Evolutionary conservation across 768 basidiomycete genomes (phyloP).

Genomic region (Collybiopsis confluens): DNA sequence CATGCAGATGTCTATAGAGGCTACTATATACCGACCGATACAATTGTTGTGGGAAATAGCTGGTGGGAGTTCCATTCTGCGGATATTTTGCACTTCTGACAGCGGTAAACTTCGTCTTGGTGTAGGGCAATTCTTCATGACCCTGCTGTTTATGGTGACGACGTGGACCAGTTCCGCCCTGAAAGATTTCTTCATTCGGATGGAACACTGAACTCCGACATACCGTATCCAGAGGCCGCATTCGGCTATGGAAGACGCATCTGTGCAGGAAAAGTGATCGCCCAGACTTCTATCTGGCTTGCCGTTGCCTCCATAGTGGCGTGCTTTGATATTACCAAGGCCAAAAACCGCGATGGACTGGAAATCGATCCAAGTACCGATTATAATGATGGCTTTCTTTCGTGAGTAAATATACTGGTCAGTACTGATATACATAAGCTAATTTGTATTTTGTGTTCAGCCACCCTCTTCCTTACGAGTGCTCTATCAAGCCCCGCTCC

Average conservation of each 20-base stretch:
- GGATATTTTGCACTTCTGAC: neutral
- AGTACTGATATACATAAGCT: neutral
- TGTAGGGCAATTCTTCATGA: slow-evolving; percentile 11
- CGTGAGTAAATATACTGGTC: neutral
- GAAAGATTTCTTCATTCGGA: slow-evolving; percentile 20
- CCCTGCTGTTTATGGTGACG: slow-evolving; percentile 5
- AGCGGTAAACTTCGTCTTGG: neutral
- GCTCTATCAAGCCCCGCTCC: neutral
- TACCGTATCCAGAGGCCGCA: neutral
- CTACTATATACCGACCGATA: neutral
- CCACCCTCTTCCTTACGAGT: neutral
- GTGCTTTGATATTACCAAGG: neutral
- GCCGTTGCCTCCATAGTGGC: neutral
- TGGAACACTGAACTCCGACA: neutral
- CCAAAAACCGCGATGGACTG: neutral
- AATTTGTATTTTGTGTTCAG: neutral
- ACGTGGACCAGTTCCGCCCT: slow-evolving; percentile 23
- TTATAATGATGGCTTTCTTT: neutral
- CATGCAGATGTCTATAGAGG: neutral
- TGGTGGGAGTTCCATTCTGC: neutral
- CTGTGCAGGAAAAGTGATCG: neutral
- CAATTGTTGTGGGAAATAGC: neutral
- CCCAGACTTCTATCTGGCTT: neutral
- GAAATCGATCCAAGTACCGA: neutral
- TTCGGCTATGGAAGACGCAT: slow-evolving; percentile 1